Conservation (phyloP, 768 basidiomycete species). For the Suillus hirtellus region DNA sequence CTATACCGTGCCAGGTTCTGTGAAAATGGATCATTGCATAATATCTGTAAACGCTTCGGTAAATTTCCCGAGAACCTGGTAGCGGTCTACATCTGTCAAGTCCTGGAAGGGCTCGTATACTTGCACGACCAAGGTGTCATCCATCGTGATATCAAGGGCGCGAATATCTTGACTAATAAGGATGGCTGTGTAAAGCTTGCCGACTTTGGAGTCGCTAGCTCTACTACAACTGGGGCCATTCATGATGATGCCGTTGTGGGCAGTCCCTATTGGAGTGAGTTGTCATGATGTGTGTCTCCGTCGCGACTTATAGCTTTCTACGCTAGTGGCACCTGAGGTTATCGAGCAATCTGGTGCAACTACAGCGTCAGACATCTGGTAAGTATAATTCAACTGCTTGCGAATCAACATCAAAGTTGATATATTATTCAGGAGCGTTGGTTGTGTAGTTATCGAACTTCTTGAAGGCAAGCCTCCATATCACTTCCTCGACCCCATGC, state of each 20-base stretch:
- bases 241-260: constrained; percentile 93
- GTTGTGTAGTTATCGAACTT: constrained; percentile 97
- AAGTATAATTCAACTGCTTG: constrained; percentile 19
- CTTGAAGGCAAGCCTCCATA: constrained; percentile 90
- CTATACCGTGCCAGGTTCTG: constrained; percentile 60
- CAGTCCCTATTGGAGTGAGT: constrained; percentile 97
- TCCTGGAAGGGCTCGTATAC: constrained; percentile 93
- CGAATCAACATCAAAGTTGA: constrained; percentile 7
- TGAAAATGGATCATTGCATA: constrained; percentile 96
- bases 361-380: constrained; percentile 97
- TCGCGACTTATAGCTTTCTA: constrained; percentile 11
- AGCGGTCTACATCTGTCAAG: constrained; percentile 95
- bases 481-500: constrained; percentile 96
- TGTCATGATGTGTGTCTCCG: constrained; percentile 8
- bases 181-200: constrained; percentile 99
- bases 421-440: constrained; percentile 62
- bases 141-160: constrained; percentile 98
- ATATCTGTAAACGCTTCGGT: constrained; percentile 94
- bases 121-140: constrained; percentile 94
- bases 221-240: constrained; percentile 69
- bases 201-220: constrained; percentile 95
- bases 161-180: constrained; percentile 97
- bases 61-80: constrained; percentile 98
- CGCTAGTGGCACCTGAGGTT: constrained; percentile 93
- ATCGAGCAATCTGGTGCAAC: constrained; percentile 98